Percentiles rank a stretch among this genome's conserved stretches.
phyloP scores from a whole-genome alignment of 305 asterid species.

The Solanum hybrid region DNA sequence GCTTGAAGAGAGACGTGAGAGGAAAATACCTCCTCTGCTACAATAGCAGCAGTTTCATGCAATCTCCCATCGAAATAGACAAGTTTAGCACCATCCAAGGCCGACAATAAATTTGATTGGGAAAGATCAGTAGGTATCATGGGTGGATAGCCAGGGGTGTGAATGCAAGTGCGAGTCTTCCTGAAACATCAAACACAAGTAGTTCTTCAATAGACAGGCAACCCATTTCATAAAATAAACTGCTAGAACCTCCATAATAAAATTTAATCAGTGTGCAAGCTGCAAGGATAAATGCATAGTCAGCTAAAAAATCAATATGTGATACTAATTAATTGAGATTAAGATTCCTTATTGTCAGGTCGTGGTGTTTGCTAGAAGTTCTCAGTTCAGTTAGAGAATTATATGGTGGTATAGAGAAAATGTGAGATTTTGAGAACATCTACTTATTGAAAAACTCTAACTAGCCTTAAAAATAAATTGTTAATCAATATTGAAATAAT shows the following conservation, averaged over 20 bases:
- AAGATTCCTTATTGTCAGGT: background rate
- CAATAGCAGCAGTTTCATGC: conserved; percentile 72
- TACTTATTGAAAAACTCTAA: background rate
- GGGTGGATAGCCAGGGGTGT: conserved; percentile 93
- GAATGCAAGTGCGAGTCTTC: conserved; percentile 95
- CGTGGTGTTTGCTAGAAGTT: background rate
- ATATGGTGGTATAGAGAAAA: background rate
- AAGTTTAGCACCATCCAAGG: conserved; percentile 60
- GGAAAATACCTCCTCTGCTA: conserved; percentile 75
- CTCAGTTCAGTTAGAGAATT: background rate
- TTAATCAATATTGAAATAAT: background rate
- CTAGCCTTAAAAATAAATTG: background rate
- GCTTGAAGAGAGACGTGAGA: background rate
- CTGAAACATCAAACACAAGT: conserved; percentile 34
- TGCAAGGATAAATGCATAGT: background rate
- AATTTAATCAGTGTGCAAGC: background rate
- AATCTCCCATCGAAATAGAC: conserved; percentile 76
- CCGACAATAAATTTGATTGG: conserved; percentile 44
- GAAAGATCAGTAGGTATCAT: conserved; percentile 77
- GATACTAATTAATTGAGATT: background rate
- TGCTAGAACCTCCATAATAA: background rate
- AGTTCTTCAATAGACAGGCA: background rate
- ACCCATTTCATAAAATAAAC: background rate
- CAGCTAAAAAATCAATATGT: background rate
- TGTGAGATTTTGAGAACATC: background rate